Conservation (phyloP, 169 alveolate genomes). For the Babesia gibsoni region DNA sequence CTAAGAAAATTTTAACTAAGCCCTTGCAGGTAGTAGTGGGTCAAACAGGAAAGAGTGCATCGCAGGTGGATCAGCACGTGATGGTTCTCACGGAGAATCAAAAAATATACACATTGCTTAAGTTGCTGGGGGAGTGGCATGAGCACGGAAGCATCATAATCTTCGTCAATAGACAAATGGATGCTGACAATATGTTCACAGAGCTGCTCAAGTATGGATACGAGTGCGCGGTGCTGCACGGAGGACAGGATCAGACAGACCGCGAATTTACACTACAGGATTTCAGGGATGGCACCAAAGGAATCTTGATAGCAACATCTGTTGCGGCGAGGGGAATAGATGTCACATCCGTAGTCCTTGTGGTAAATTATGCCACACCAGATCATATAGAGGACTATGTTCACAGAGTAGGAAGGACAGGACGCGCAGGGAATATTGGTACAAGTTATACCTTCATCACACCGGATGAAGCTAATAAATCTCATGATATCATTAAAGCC, state of each 20-base stretch:
- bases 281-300: constrained; percentile 79
- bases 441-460: constrained; percentile 94
- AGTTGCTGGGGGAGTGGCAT: constrained; percentile 94
- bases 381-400: constrained; percentile 99
- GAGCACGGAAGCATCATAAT: constrained; percentile 93
- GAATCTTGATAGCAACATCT: constrained; percentile 96
- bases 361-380: constrained; percentile 95
- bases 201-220: constrained; percentile 81
- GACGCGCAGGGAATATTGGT: constrained; percentile 98
- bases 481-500: constrained; percentile 91
- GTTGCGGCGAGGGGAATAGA: constrained; percentile 99
- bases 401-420: constrained; percentile 99
- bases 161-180: constrained; percentile 94
- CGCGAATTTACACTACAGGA: constrained; percentile 92
- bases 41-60: constrained; percentile 87
- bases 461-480: constrained; percentile 90
- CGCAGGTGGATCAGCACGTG: constrained; percentile 92
- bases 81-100: constrained; percentile 84
- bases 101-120: constrained; percentile 86
- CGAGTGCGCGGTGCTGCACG: constrained; percentile 91
- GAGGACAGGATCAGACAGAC: constrained; percentile 98
- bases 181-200: constrained; percentile 93
- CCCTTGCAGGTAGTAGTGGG: constrained; percentile 96
- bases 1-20: constrained; percentile 90
- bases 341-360: constrained; percentile 91